phyloP scores from a whole-genome alignment of 495 filamentous ascomycete species.

The Parachaetomium inaequale region DNA sequence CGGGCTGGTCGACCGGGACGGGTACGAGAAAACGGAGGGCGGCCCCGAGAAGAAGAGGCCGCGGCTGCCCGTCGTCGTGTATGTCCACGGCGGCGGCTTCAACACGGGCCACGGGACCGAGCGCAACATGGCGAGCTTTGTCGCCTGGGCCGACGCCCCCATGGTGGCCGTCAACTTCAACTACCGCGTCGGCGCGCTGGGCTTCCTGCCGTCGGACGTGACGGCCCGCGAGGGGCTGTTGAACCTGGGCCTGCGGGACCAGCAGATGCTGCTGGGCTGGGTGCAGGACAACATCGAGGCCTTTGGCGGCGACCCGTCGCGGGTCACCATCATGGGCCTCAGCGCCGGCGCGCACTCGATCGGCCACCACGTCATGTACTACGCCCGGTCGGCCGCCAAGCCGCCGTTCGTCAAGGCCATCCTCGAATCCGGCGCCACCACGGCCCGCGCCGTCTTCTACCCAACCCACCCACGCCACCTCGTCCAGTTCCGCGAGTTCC shows the following conservation, averaged over 20 bases:
- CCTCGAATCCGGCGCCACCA: slow-evolving; percentile 60
- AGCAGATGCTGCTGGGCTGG: slow-evolving; percentile 62
- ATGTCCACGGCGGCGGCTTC: slow-evolving; percentile 55
- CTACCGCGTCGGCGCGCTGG: slow-evolving; percentile 65
- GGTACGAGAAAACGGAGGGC: neutral
- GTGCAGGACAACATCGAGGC: slow-evolving; percentile 55
- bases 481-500: slow-evolving; percentile 57
- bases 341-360: slow-evolving; percentile 70
- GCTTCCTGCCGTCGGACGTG: slow-evolving; percentile 57
- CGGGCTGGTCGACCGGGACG: slow-evolving; percentile 27
- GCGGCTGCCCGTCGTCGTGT: slow-evolving; percentile 57
- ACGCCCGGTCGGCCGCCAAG: slow-evolving; percentile 31
- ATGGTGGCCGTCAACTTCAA: slow-evolving; percentile 63
- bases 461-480: slow-evolving; percentile 56
- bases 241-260: slow-evolving; percentile 69
- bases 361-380: slow-evolving; percentile 61
- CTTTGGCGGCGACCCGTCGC: slow-evolving; percentile 60
- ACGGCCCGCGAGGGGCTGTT: slow-evolving; percentile 54
- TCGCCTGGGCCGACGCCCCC: slow-evolving; percentile 50
- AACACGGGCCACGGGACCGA: slow-evolving; percentile 44
- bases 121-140: slow-evolving; percentile 49
- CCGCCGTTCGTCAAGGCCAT: slow-evolving; percentile 60
- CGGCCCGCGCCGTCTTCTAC: slow-evolving; percentile 56
- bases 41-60: slow-evolving; percentile 23
- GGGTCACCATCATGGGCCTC: slow-evolving; percentile 63